These are phyloP conservation scores for Candida sp. DNA, from an alignment of 1,139 yeast species.

Conservation along the genomic window DNA sequence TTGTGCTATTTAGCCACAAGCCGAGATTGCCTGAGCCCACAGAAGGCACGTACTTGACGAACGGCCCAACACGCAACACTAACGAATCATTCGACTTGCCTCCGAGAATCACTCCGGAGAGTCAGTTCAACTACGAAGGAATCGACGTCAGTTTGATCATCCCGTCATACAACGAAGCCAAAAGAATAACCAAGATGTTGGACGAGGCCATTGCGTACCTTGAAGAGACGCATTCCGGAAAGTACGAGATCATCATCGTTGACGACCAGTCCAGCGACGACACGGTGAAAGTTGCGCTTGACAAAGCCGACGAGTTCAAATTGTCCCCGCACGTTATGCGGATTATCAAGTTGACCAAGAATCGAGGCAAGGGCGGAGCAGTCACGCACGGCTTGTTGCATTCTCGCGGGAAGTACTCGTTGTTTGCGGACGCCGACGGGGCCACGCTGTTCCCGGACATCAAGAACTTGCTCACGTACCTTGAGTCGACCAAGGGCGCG, in stretches of 20 bases:
- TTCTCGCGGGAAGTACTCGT: constrained; percentile 70
- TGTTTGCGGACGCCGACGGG: constrained; percentile 99
- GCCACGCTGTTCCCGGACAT: constrained; percentile 86
- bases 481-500: constrained; percentile 36
- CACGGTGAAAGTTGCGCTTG: constrained; percentile 74
- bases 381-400: constrained; percentile 92
- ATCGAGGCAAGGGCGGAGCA: constrained; percentile 98
- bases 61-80: constrained; percentile 22
- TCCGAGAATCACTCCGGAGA: constrained; percentile 24
- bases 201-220: constrained; percentile 74
- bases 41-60: constrained; percentile 56
- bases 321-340: constrained; percentile 66
- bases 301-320: constrained; percentile 56
- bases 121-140: constrained; percentile 25
- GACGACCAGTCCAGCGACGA: constrained; percentile 93
- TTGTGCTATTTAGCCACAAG: constrained; percentile 59
- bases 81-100: constrained; percentile 28
- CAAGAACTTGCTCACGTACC: constrained; percentile 49
- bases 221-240: constrained; percentile 27
- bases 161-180: constrained; percentile 90
- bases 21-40: constrained; percentile 61
- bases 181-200: constrained; percentile 74
- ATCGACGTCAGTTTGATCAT: constrained; percentile 75
- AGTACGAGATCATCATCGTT: constrained; percentile 81
- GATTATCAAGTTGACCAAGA: constrained; percentile 68